A percentile compares a stretch with the other conserved stretches of the same genome.
These are phyloP conservation scores for Fusarium sp. DNA, from an alignment of 2,329 filamentous ascomycete species.

Conservation along the genomic window DNA sequence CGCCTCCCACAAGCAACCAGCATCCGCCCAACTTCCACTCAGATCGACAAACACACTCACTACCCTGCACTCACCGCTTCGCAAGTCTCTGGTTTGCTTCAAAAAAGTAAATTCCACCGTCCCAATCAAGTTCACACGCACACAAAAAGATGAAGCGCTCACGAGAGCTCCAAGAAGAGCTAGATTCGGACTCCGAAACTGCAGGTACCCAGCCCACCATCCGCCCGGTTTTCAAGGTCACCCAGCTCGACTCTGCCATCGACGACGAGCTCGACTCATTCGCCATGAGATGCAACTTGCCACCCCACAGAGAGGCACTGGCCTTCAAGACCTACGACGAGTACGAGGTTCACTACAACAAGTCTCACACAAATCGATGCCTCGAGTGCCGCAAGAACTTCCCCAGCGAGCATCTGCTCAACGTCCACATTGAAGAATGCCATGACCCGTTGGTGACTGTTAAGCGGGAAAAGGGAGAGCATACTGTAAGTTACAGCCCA, in stretches of 20 bases:
- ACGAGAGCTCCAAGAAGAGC: constrained; percentile 67
- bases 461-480: constrained; percentile 82
- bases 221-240: constrained; percentile 64
- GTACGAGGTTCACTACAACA: constrained; percentile 88
- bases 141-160: constrained; percentile 69
- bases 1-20: background rate
- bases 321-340: constrained; percentile 81
- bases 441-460: constrained; percentile 85
- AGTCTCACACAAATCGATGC: constrained; percentile 86
- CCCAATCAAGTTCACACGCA: constrained; percentile 47
- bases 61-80: constrained; percentile 41
- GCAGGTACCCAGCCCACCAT: constrained; percentile 33
- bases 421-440: constrained; percentile 89
- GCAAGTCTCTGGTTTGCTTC: constrained; percentile 26
- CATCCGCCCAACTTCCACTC: background rate
- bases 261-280: constrained; percentile 53
- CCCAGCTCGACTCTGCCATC: constrained; percentile 66
- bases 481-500: constrained; percentile 72
- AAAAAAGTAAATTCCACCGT: constrained; percentile 45
- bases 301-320: constrained; percentile 79
- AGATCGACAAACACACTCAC: constrained; percentile 4
- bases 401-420: constrained; percentile 83
- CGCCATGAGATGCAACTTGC: constrained; percentile 82
- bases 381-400: constrained; percentile 88
- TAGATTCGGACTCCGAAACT: constrained; percentile 48